Evolutionary conservation across 2,329 filamentous ascomycete species (phyloP).

Genomic region (Lachnellula occidentalis): DNA sequence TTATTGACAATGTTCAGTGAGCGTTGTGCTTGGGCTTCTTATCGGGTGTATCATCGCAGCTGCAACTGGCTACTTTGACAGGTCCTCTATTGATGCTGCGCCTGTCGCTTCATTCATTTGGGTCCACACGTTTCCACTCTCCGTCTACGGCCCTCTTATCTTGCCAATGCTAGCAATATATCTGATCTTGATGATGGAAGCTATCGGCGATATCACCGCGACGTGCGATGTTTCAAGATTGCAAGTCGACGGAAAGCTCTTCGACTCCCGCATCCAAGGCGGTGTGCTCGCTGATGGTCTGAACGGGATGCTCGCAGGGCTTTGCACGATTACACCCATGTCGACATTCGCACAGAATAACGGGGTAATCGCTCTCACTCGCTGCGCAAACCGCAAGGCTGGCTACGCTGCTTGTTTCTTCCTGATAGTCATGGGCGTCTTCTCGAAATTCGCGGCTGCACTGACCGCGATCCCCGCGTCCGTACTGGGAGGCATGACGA

Average conservation of each 20-base stretch:
- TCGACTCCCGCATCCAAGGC: slow-evolving; percentile 74
- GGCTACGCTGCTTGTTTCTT: slow-evolving; percentile 75
- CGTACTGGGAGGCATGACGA: slow-evolving; percentile 68
- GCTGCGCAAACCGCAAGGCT: slow-evolving; percentile 74
- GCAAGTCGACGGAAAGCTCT: slow-evolving; percentile 65
- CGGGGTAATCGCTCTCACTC: slow-evolving; percentile 74
- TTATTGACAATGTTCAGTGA: slow-evolving; percentile 9
- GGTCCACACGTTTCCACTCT: slow-evolving; percentile 70
- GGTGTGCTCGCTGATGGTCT: slow-evolving; percentile 73
- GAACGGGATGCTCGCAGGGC: slow-evolving; percentile 67
- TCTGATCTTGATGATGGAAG: slow-evolving; percentile 71
- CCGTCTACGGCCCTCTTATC: slow-evolving; percentile 67
- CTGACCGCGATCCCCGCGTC: slow-evolving; percentile 68
- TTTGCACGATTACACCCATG: slow-evolving; percentile 78
- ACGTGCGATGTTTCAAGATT: slow-evolving; percentile 76
- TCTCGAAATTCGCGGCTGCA: slow-evolving; percentile 76
- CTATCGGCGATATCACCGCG: slow-evolving; percentile 75
- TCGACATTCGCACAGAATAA: slow-evolving; percentile 81
- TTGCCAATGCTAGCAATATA: slow-evolving; percentile 65
- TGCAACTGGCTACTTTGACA: slow-evolving; percentile 72
- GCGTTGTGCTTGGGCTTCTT: slow-evolving; percentile 66
- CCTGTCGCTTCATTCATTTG: slow-evolving; percentile 72
- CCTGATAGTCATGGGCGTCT: slow-evolving; percentile 74
- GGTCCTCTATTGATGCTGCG: slow-evolving; percentile 63
- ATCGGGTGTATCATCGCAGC: slow-evolving; percentile 74